Percentiles rank a stretch among this genome's conserved stretches.
These are phyloP conservation scores for Amphicarpaea edgeworthii DNA, from an alignment of 306 rosid species.

Conservation along the genomic window DNA sequence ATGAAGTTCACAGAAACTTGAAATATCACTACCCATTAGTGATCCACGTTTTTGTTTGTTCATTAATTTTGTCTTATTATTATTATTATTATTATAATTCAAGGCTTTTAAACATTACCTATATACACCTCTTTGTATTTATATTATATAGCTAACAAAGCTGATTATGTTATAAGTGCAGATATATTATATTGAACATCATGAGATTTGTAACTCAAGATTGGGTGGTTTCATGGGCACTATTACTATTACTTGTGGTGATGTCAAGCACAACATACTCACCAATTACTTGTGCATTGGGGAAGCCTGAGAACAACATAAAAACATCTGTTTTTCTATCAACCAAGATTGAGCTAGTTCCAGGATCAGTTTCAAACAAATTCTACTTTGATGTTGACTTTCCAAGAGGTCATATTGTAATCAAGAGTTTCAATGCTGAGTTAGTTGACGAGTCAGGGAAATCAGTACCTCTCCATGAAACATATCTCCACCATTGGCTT, in stretches of 20 bases:
- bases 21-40: not conserved
- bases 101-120: too few species aligned
- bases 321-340: slow-evolving; percentile 58
- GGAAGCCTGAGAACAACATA: slow-evolving; percentile 42
- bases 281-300: slow-evolving; percentile 40
- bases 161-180: too few species aligned
- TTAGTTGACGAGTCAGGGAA: slow-evolving; percentile 68
- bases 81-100: too few species aligned
- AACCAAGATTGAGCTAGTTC: slow-evolving; percentile 64
- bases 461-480: slow-evolving; percentile 66
- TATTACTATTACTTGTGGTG: slow-evolving; percentile 45
- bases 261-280: slow-evolving; percentile 43
- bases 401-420: slow-evolving; percentile 75
- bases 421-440: slow-evolving; percentile 74
- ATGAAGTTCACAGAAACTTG: not conserved
- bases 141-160: too few species aligned
- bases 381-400: slow-evolving; percentile 54
- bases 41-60: not conserved
- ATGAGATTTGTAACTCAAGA: slow-evolving; percentile 39
- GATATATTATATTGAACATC: too few species aligned
- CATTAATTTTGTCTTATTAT: slow-evolving; percentile 4
- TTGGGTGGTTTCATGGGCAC: slow-evolving; percentile 41
- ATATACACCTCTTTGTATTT: too few species aligned
- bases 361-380: slow-evolving; percentile 66
- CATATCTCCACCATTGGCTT: slow-evolving; percentile 87